Conservation (phyloP, 1,284 basidiomycete genomes). For the Boletus semigastroideus region DNA sequence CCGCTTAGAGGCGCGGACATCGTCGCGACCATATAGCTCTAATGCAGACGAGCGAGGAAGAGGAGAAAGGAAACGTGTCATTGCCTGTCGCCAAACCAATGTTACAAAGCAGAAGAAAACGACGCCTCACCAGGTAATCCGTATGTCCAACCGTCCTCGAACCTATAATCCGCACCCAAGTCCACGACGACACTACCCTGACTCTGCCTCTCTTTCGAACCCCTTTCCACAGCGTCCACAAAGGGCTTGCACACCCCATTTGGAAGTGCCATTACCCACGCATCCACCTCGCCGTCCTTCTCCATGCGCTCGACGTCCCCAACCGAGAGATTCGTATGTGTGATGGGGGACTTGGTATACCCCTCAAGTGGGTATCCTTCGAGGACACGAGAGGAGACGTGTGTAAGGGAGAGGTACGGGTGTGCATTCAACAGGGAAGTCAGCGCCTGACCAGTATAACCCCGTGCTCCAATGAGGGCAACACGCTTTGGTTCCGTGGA, state of each 20-base stretch:
- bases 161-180: slow-evolving; percentile 93
- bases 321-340: slow-evolving; percentile 77
- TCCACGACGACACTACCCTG: slow-evolving; percentile 83
- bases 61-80: slow-evolving; percentile 26
- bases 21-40: slow-evolving; percentile 88
- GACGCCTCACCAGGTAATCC: slow-evolving; percentile 92
- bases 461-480: slow-evolving; percentile 94
- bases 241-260: slow-evolving; percentile 98
- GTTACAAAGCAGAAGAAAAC: slow-evolving; percentile 24
- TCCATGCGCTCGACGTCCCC: slow-evolving; percentile 86
- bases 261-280: slow-evolving; percentile 97
- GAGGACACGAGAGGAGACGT: slow-evolving; percentile 96
- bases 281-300: slow-evolving; percentile 85
- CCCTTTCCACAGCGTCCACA: slow-evolving; percentile 89
- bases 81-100: slow-evolving; percentile 15
- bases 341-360: slow-evolving; percentile 79
- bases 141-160: slow-evolving; percentile 95
- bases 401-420: slow-evolving; percentile 85
- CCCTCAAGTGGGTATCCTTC: slow-evolving; percentile 79
- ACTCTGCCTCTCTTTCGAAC: slow-evolving; percentile 57
- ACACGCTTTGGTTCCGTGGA: slow-evolving; percentile 79
- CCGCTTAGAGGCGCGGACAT: slow-evolving; percentile 70
- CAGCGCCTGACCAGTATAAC: slow-evolving; percentile 93
- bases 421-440: slow-evolving; percentile 84
- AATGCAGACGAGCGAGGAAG: slow-evolving; percentile 7